Percentiles rank a stretch among this genome's conserved stretches.
These are phyloP conservation scores for Ceratocystis colombiana DNA, from an alignment of 2,329 filamentous ascomycete species.

Conservation along the genomic window DNA sequence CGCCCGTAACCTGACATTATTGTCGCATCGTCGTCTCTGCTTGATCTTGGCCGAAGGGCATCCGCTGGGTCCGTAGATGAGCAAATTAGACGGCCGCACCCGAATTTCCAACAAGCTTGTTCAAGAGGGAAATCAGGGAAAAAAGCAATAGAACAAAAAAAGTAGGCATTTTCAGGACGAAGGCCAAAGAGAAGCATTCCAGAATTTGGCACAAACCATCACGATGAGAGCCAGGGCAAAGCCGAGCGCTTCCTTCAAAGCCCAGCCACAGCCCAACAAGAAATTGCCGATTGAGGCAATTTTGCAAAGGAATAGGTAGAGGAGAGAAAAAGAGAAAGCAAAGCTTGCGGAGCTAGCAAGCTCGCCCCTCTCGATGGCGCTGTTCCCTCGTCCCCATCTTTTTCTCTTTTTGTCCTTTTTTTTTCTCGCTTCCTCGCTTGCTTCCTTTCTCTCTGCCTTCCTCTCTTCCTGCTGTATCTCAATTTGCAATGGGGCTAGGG, in stretches of 20 bases:
- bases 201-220: background rate
- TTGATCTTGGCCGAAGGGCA: slow-evolving; percentile 3
- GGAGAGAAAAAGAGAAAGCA: background rate
- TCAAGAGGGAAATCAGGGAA: background rate
- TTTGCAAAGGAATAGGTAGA: background rate
- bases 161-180: background rate
- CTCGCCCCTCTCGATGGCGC: background rate
- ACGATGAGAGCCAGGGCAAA: background rate
- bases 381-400: background rate
- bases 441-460: background rate
- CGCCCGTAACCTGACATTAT: background rate
- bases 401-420: background rate
- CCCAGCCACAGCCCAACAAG: background rate
- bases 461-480: background rate
- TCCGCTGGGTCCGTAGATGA: background rate
- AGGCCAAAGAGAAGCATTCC: background rate
- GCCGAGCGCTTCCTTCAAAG: background rate
- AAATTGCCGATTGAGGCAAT: slow-evolving; percentile 14
- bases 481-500: background rate
- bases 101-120: background rate
- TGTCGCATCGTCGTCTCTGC: background rate
- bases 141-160: background rate
- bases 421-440: no score
- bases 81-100: background rate
- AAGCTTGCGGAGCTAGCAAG: background rate